Percentiles rank a stretch among this genome's conserved stretches.
Conservation (phyloP, 179 eudicot species). For the Camellia oleifera region DNA sequence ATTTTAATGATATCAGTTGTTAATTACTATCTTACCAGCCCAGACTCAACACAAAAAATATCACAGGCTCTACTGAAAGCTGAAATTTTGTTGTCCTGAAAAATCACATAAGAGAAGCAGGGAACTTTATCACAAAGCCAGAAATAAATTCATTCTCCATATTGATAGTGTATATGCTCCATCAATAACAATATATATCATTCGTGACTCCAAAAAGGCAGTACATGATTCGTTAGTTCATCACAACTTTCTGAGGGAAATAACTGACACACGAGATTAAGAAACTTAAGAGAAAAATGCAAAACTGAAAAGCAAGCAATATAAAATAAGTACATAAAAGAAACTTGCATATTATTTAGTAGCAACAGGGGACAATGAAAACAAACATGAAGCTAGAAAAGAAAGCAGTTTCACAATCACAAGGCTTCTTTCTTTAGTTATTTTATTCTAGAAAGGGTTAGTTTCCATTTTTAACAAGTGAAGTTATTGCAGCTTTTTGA, state of each 20-base stretch:
- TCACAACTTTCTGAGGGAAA: not conserved
- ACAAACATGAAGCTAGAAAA: not conserved
- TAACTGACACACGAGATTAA: not conserved
- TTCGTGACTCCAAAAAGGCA: not conserved
- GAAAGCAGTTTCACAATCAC: not conserved
- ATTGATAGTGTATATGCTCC: not conserved
- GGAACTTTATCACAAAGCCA: not conserved
- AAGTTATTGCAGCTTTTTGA: not conserved
- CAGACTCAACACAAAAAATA: slow-evolving; percentile 43
- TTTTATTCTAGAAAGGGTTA: not conserved
- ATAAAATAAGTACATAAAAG: not conserved
- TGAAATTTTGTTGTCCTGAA: slow-evolving; percentile 54
- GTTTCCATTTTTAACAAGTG: not conserved
- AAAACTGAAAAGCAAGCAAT: slow-evolving; percentile 4
- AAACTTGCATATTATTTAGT: not conserved
- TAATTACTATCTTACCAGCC: slow-evolving; percentile 44
- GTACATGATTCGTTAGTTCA: not conserved
- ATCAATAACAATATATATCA: not conserved
- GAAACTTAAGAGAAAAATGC: not conserved
- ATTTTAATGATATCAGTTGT: not conserved
- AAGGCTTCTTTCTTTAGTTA: too few species aligned
- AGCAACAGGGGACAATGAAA: not conserved
- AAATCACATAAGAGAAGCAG: slow-evolving; percentile 13
- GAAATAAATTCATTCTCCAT: too few species aligned
- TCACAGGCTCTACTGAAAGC: slow-evolving; percentile 45